A percentile compares a stretch with the other conserved stretches of the same genome.
Conservation (phyloP, 2,329 filamentous ascomycete genomes). For the Camptophora hylomeconis region DNA sequence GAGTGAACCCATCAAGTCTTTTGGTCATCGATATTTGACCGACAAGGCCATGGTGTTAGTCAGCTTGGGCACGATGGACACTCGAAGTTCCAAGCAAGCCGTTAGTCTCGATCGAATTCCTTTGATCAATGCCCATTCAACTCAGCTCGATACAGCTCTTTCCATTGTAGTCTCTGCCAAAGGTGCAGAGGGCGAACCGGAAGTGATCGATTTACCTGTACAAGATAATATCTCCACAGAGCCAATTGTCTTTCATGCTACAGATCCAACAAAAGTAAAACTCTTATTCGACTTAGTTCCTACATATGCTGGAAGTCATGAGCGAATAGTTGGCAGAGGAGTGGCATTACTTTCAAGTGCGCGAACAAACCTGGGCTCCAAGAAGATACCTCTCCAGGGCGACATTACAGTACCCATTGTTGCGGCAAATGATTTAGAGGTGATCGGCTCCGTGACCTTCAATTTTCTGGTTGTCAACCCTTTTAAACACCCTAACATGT, state of each 20-base stretch:
- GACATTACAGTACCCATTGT: constrained; percentile 88
- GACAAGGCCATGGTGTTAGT: constrained; percentile 83
- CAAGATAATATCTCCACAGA: constrained; percentile 91
- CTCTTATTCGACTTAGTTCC: constrained; percentile 89
- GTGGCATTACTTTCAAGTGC: constrained; percentile 80
- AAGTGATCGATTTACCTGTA: constrained; percentile 80
- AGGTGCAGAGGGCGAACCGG: constrained; percentile 74
- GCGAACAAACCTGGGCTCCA: constrained; percentile 67
- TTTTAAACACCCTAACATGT: constrained; percentile 88
- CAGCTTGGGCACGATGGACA: constrained; percentile 89
- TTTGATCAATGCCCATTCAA: constrained; percentile 74
- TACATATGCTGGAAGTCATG: constrained; percentile 72
- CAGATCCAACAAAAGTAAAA: constrained; percentile 67
- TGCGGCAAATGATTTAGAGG: constrained; percentile 65
- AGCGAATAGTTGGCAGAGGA: constrained; percentile 74
- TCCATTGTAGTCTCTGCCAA: constrained; percentile 81
- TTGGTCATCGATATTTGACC: constrained; percentile 87
- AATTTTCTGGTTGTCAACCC: constrained; percentile 93
- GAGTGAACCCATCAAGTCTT: constrained; percentile 78
- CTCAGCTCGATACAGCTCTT: constrained; percentile 84
- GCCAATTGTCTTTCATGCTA: constrained; percentile 77
- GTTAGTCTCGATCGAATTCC: constrained; percentile 84
- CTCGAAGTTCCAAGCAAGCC: constrained; percentile 64
- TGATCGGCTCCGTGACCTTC: constrained; percentile 92
- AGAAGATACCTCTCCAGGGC: constrained; percentile 82